Evolutionary conservation across 208 protist genomes (phyloP).

Genomic region (Acanthamoeba lugdunensis): DNA sequence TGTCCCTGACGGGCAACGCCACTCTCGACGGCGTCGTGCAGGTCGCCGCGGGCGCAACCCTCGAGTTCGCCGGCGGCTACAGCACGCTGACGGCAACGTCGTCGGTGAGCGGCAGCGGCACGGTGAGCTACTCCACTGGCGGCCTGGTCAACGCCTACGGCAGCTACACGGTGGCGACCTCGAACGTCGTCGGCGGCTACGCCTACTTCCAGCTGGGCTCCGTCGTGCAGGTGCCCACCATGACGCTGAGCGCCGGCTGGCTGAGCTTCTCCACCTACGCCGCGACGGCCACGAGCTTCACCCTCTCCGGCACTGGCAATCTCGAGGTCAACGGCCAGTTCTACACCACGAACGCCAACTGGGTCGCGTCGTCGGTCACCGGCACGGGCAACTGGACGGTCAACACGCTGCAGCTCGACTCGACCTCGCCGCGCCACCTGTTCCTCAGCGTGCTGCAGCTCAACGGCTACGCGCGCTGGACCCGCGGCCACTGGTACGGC

Average conservation of each 20-base stretch:
- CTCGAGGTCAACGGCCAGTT: conserved; percentile 56
- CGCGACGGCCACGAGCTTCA: conserved; percentile 43
- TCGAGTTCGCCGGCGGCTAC: conserved; percentile 50
- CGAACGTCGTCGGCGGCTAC: conserved; percentile 3
- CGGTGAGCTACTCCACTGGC: conserved; percentile 41
- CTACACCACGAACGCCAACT: neutral
- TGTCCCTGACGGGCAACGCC: conserved; percentile 1
- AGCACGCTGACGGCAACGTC: conserved; percentile 21
- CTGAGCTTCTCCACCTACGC: conserved; percentile 3
- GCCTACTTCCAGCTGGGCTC: conserved; percentile 60
- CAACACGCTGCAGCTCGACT: conserved; percentile 9
- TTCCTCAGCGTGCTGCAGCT: conserved; percentile 40
- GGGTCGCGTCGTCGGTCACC: neutral
- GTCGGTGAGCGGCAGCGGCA: conserved; percentile 17
- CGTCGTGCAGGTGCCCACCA: neutral
- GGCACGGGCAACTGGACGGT: conserved; percentile 69
- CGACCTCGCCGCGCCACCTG: neutral
- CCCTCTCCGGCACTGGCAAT: neutral
- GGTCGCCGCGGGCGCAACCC: neutral
- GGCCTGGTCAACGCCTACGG: conserved; percentile 28
- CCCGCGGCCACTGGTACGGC: conserved; percentile 25
- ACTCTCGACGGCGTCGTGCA: conserved; percentile 2
- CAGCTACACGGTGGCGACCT: conserved; percentile 20
- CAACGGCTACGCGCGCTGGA: conserved; percentile 61
- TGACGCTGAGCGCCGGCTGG: conserved; percentile 42